Conservation (phyloP, 768 basidiomycete species). For the Mycena latifolia region DNA sequence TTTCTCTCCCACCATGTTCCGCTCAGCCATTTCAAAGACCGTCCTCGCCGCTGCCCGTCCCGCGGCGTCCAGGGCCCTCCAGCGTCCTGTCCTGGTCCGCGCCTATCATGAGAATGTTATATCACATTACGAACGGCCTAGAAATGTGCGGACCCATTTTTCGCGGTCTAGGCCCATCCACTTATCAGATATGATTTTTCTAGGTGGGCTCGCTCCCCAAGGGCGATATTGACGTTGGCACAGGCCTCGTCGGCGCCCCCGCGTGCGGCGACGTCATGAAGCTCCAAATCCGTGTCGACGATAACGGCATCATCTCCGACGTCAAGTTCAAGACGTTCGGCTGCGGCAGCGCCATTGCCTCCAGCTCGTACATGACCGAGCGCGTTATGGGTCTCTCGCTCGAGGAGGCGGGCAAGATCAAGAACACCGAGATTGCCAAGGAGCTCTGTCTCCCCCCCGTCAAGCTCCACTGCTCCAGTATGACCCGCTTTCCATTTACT, state of each 20-base stretch:
- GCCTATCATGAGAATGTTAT: conserved; percentile 97
- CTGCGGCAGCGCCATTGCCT: conserved; percentile 98
- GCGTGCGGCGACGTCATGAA: conserved; percentile 99
- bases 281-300: conserved; percentile 97
- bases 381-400: conserved; percentile 94
- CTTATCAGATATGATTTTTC: conserved; percentile 71
- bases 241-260: conserved; percentile 97
- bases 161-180: conserved; percentile 45
- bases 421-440: conserved; percentile 99
- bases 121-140: conserved; percentile 96
- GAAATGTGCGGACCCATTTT: conserved; percentile 81
- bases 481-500: conserved; percentile 41
- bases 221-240: conserved; percentile 91
- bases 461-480: conserved; percentile 95
- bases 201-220: conserved; percentile 98
- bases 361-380: conserved; percentile 98
- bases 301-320: conserved; percentile 94
- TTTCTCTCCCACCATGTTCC: conserved; percentile 71
- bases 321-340: conserved; percentile 99
- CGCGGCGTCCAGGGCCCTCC: conserved; percentile 49
- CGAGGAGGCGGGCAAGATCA: conserved; percentile 95
- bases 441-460: conserved; percentile 96
- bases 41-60: conserved; percentile 62
- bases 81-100: conserved; percentile 70
- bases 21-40: conserved; percentile 68